Evolutionary conservation across 73 alveolate genomes (phyloP).

Genomic region (Tetrahymena thermophila): DNA sequence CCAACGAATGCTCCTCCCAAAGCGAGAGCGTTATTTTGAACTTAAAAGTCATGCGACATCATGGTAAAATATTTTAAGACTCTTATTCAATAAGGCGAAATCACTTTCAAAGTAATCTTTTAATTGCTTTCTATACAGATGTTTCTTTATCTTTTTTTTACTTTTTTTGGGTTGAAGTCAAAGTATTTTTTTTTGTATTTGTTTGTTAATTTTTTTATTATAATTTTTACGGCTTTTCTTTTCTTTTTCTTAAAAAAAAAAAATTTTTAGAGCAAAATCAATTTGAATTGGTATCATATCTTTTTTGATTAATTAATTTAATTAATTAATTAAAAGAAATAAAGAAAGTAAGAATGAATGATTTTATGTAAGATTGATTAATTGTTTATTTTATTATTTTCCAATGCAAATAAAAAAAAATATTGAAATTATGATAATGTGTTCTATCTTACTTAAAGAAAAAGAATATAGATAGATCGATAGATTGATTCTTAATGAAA

Average conservation of each 20-base stretch:
- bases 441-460: neutral
- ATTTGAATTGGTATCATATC: neutral
- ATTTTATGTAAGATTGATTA: neutral
- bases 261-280: neutral
- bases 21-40: neutral
- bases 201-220: neutral
- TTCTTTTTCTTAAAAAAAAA: neutral
- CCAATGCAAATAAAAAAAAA: neutral
- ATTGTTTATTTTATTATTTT: neutral
- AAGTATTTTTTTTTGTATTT: neutral
- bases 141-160: neutral
- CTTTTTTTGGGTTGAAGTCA: neutral
- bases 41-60: neutral
- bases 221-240: neutral
- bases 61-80: neutral
- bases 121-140: neutral
- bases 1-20: neutral
- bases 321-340: too few relatives aligned
- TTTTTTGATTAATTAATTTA: neutral
- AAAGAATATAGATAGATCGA: neutral
- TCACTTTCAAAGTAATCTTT: neutral
- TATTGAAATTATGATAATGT: neutral
- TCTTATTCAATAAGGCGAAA: neutral
- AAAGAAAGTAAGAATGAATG: neutral
- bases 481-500: neutral